phyloP scores from a whole-genome alignment of 176 grass and related monocot species.

The Neostapfia colusana region DNA sequence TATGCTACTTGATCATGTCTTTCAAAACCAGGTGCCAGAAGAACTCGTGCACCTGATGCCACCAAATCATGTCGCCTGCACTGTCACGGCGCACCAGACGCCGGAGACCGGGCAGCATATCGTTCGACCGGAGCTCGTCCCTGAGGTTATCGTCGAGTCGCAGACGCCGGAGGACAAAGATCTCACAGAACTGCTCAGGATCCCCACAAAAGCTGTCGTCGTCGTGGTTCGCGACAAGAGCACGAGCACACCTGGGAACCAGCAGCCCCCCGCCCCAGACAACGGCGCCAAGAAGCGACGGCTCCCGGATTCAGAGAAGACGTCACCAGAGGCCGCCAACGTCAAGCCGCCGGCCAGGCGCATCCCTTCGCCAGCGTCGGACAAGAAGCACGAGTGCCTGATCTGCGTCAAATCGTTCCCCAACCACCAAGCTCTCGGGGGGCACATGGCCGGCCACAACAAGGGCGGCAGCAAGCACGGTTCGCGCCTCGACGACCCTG shows the following conservation, averaged over 20 bases:
- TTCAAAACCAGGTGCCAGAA: background rate
- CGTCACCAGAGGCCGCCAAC: background rate
- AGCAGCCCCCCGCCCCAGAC: background rate
- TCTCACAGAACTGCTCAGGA: background rate
- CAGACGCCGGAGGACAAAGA: background rate
- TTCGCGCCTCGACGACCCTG: conserved; percentile 3
- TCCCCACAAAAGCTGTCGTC: background rate
- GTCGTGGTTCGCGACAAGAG: background rate
- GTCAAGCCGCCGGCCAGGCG: conserved; percentile 1
- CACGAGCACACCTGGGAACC: background rate
- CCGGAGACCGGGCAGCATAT: background rate
- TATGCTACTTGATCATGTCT: background rate
- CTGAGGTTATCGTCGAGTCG: background rate
- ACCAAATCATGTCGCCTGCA: background rate
- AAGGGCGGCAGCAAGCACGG: conserved; percentile 21
- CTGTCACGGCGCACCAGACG: background rate
- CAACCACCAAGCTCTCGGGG: conserved; percentile 53
- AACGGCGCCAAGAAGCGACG: conserved; percentile 13
- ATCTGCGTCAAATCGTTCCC: conserved; percentile 36
- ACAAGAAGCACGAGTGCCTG: conserved; percentile 32
- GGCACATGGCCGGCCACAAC: conserved; percentile 34
- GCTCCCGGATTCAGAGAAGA: background rate
- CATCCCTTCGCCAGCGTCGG: conserved; percentile 40
- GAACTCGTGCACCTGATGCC: background rate
- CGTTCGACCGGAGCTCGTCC: conserved; percentile 2